Base-by-base conservation (phyloP, 2,329 filamentous ascomycete genomes). In the Capronia americana region DNA sequence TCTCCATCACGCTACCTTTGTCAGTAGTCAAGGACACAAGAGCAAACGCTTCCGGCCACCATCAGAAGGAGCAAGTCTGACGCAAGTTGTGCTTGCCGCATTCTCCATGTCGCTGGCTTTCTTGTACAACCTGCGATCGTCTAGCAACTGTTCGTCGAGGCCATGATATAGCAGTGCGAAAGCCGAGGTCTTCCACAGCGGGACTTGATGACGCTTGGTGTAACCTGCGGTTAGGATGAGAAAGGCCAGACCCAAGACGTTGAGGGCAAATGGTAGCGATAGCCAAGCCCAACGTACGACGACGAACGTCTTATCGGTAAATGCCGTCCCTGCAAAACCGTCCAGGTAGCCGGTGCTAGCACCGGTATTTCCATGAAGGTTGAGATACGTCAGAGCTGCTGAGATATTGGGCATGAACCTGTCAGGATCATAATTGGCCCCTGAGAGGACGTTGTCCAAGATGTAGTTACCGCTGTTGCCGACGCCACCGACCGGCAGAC, bases 121-220 rank as follows among this genome's bases (percentile, higher is more conserved):
- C 17, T 48, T 28, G 11, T 48, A 58, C 56, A 48, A 8, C 23
- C 30, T 48, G 23, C 46, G 7, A 20, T 48, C 41, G 11, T 48
- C 56, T 17, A 28, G 10, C 12, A 57, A 26, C 7, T 11, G 20
- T 6, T 41, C 38, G 14, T 58, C 56, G 11, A 58, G 14, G 11
- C 56, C 56, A 32, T 58, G 56, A 17, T 50, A 58, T 10, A 58
- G 24, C 12, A 48, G 14, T 23, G 56, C 56, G 26, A 58, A 58
- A 6, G 56, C 41, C 38, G 56, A 58, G 10, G 34, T 26, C 34
- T 58, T 58, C 56, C 56, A 58, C 14, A 58, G 20, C 14, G 23
- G 34, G 12, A 48, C 38, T 7, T 24, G n/a, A 48, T 32, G 24
- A 12, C 34, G 24, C 20, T n/a, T 46, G 14, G 56, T 46, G 17